Evolutionary conservation across 78 protist genomes (phyloP).

Genomic region (Dictyostelium firmibasis): DNA sequence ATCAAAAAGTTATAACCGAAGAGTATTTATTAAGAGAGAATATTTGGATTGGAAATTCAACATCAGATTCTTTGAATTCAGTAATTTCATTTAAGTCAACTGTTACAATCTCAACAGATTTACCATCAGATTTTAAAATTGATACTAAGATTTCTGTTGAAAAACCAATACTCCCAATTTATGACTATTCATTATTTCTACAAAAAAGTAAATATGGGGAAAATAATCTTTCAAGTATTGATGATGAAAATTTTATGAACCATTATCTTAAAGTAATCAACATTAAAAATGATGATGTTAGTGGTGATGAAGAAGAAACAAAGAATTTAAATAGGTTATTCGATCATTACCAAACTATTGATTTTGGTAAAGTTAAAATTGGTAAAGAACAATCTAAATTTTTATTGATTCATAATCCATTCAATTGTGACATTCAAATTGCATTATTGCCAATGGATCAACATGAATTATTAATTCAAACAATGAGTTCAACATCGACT

Average conservation of each 20-base stretch:
- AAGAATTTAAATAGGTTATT: background rate
- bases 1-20: background rate
- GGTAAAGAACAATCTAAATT: background rate
- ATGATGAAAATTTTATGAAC: background rate
- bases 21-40: slow-evolving; percentile 26
- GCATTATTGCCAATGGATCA: slow-evolving; percentile 8
- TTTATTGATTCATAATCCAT: slow-evolving; percentile 20
- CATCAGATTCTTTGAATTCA: background rate
- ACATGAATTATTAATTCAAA: background rate
- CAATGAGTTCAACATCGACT: background rate
- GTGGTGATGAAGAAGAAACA: no score
- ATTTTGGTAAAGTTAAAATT: slow-evolving; percentile 49
- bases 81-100: background rate
- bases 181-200: background rate
- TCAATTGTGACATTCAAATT: slow-evolving; percentile 1
- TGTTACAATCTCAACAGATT: slow-evolving; percentile 6
- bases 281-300: background rate
- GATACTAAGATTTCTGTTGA: background rate
- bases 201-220: background rate
- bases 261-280: background rate
- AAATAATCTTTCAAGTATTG: background rate
- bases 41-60: slow-evolving; percentile 16
- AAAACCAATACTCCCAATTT: slow-evolving; percentile 11
- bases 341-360: background rate
- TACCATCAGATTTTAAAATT: slow-evolving; percentile 16